These are phyloP conservation scores for Aspergillus homomorphus DNA, from an alignment of 495 filamentous ascomycete genomes.

Conservation along the genomic window DNA sequence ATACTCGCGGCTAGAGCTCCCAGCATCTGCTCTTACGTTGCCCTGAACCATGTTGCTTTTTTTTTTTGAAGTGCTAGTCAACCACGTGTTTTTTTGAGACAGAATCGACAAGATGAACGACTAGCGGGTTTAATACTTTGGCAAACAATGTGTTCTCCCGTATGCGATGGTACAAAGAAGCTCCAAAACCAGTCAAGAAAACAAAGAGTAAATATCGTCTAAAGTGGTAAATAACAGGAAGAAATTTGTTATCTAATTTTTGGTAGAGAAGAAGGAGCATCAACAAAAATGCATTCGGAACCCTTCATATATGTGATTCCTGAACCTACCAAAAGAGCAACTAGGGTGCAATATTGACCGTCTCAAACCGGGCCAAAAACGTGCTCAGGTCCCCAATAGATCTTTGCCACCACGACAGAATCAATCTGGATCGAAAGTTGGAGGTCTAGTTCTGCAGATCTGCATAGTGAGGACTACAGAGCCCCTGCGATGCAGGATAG, in stretches of 20 bases:
- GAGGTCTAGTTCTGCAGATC: constrained; percentile 8
- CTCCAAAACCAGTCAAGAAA: no score
- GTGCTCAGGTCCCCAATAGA: background rate
- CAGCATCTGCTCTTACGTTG: constrained; percentile 3
- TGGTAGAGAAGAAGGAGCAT: background rate
- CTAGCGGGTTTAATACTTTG: no score
- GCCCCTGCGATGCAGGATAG: constrained; percentile 2
- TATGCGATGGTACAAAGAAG: no score
- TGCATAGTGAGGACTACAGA: background rate
- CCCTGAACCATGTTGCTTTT: constrained; percentile 25
- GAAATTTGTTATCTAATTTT: background rate
- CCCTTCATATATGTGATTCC: constrained; percentile 4
- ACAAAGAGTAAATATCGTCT: no score
- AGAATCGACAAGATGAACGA: background rate
- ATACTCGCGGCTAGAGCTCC: constrained; percentile 32
- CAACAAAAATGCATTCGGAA: background rate
- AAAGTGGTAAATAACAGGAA: no score
- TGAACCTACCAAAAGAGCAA: background rate
- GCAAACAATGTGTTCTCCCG: no score
- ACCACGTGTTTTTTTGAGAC: background rate
- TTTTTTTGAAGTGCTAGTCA: background rate
- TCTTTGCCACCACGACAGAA: constrained; percentile 12
- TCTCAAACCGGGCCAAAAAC: background rate
- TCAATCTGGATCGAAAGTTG: constrained; percentile 9
- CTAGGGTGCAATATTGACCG: background rate